Evolutionary conservation across 768 basidiomycete genomes (phyloP), one percentile per base, ranked within the genome.

Genomic region (Clitopilus hobsonii): DNA sequence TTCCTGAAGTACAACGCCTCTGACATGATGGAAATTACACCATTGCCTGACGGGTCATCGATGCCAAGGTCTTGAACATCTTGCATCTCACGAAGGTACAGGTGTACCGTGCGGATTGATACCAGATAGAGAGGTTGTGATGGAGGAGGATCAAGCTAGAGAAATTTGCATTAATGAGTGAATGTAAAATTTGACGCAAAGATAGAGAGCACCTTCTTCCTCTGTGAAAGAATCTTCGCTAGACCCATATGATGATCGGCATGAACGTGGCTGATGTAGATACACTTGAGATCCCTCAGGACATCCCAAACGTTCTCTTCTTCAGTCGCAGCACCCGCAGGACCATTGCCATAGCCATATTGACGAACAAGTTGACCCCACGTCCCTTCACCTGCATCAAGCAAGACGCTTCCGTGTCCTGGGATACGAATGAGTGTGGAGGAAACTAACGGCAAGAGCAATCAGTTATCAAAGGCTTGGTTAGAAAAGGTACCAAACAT

Each of bases 211-310:
- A 93, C 95, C 70, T 75, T 72, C 52, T 76, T 79, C 53, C 96
- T 79, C 72, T 86, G 82, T 0, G 82, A 74, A 16, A 98, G 74
- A 6, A 98, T 71, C 55, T 84, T 83, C 0, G 85, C 78, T 28
- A 95, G 67, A 6, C 96, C 95, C 36, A 88, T 79, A 65, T 97
- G 95, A 67, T 98, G 96, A 64, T 98, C 96, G 0, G 81, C 95
- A 63, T 97, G 96, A 60, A 89, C 80, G 66, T 98, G 96, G 57
- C 90, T 93, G 56, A 96, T 75, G 67, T 86, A 97, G 30, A 98
- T 79, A 64, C 90, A 85, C 62, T 82, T 87, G 11, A 94, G 67
- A 50, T 88, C 74, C n/a, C 84, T 73, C 51, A 94, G 72, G 13
- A 86, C 75, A 11, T 82, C 65, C 76, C 82, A 82, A 2, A 81